Base-by-base conservation (phyloP, 345 rosid genomes). In the Eutrema heterophyllum region DNA sequence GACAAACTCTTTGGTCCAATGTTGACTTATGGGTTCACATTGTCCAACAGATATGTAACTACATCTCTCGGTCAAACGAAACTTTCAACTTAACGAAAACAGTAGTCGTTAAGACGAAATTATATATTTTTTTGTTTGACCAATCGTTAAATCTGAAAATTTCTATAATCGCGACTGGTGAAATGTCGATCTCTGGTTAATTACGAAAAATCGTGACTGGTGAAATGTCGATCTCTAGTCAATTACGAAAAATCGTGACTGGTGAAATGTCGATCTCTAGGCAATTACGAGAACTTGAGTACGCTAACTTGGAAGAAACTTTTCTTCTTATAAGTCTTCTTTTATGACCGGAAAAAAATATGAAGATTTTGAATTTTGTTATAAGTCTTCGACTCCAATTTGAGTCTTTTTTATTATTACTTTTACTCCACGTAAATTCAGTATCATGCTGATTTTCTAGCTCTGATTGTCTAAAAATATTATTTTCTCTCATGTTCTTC, bases 21-120 rank as follows among this genome's bases (percentile, higher is more conserved):
- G 27, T 26, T 70, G 49, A 48, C 49, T 58, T n/a, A 48, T 38
- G 59, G 59, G 50, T 26, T 36, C 49, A 70, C 67, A 59, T 70
- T 48, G 29, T 48, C 45, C 14, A 38, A 36, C 58, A 48, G 38
- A 58, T 46, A 35, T 24, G 36, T 33, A 66, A 24, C 56, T 15
- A 64, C 64, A 26, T 46, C 8, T n/a, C 14, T 70, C 3, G 64
- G 56, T 57, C 46, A 24, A 58, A 70, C 49, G 29, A 16, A 26
- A 48, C 67, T 30, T 58, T 69, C 56, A 24, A 46, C 6, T 48
- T 70, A 70, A 26, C 56, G 52, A 46, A 58, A 13, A 18, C 2
- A 9, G 29, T n/a, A 27, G 35, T 35, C 41, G 16, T 67, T 9
- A 53, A 57, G 26, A 41, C 4, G 32, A 43, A 27, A 44, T 29